Percentiles rank a stretch among this genome's conserved stretches.
Conservation (phyloP, 352 stramenopile species). For the Phytophthora capsici region DNA sequence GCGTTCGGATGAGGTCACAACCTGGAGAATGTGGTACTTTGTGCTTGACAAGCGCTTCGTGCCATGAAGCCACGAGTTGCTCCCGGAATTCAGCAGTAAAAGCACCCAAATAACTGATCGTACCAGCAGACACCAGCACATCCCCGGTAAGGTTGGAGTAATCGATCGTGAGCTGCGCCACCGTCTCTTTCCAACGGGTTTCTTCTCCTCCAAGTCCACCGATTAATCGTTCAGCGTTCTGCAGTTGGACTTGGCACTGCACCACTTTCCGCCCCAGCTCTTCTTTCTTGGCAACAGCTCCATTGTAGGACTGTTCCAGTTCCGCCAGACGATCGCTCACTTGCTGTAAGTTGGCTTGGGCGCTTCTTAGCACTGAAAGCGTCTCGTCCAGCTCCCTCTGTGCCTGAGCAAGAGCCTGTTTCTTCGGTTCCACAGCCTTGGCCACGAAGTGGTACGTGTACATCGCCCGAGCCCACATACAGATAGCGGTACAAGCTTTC, state of each 20-base stretch:
- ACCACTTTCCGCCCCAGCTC: conserved; percentile 89
- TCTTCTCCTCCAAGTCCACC: conserved; percentile 86
- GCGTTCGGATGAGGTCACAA: conserved; percentile 87
- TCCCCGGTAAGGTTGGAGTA: conserved; percentile 86
- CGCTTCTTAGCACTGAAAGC: conserved; percentile 78
- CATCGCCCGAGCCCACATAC: conserved; percentile 94
- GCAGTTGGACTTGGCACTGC: conserved; percentile 89
- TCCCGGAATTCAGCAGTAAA: conserved; percentile 91
- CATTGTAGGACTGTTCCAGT: conserved; percentile 87
- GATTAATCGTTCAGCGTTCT: conserved; percentile 89
- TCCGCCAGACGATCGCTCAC: conserved; percentile 87
- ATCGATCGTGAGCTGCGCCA: conserved; percentile 76
- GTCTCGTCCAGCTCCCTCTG: conserved; percentile 90
- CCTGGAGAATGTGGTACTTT: conserved; percentile 76
- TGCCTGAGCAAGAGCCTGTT: conserved; percentile 83
- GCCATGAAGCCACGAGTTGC: conserved; percentile 67
- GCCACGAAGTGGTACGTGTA: conserved; percentile 94
- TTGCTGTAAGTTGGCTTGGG: conserved; percentile 83
- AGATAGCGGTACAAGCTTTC: conserved; percentile 92
- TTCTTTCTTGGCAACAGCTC: conserved; percentile 90
- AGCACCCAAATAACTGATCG: conserved; percentile 87
- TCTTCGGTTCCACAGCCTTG: conserved; percentile 93
- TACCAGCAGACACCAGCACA: conserved; percentile 85
- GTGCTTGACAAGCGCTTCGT: conserved; percentile 64
- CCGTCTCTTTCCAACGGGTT: conserved; percentile 84